Percentiles rank a stretch among this genome's conserved stretches.
phyloP scores from a whole-genome alignment of 2,329 filamentous ascomycete species.

The Amesomyces nigricolor region DNA sequence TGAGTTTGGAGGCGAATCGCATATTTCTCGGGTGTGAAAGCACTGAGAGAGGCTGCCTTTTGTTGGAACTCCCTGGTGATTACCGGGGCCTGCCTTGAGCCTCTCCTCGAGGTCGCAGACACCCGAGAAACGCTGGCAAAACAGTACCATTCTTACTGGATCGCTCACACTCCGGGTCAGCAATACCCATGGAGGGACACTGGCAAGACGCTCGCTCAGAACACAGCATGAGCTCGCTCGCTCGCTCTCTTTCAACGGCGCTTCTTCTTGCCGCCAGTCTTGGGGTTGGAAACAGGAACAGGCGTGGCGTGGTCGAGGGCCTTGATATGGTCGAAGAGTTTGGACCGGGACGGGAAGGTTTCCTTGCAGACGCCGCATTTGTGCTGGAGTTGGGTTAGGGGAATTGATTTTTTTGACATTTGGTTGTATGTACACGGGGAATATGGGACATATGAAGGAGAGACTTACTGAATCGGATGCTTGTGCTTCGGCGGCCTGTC shows the following conservation, averaged over 20 bases:
- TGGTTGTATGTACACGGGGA: no score
- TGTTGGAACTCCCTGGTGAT: no score
- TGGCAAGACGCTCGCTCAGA: neutral
- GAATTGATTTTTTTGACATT: neutral
- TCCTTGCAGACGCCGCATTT: conserved; percentile 42
- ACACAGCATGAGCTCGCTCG: no score
- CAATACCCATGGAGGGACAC: neutral
- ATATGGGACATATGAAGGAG: neutral
- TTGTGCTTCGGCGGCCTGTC: conserved; percentile 33
- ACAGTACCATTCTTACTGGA: no score
- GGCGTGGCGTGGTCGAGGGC: conserved; percentile 59
- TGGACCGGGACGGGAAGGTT: conserved; percentile 56
- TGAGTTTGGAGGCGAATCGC: no score
- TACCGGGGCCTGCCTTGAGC: no score
- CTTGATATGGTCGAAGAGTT: conserved; percentile 68
- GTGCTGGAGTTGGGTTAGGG: conserved; percentile 29
- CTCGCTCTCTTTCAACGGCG: conserved; percentile 3
- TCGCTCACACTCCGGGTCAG: neutral
- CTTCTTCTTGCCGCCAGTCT: conserved; percentile 33
- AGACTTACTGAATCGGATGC: conserved; percentile 34
- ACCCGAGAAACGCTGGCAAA: no score
- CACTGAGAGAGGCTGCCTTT: no score
- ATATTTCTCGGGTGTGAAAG: no score
- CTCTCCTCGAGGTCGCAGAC: no score
- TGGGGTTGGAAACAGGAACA: conserved; percentile 29